A percentile compares a stretch with the other conserved stretches of the same genome.
phyloP scores from a whole-genome alignment of 2,329 filamentous ascomycete species.

The Nemania abortiva region DNA sequence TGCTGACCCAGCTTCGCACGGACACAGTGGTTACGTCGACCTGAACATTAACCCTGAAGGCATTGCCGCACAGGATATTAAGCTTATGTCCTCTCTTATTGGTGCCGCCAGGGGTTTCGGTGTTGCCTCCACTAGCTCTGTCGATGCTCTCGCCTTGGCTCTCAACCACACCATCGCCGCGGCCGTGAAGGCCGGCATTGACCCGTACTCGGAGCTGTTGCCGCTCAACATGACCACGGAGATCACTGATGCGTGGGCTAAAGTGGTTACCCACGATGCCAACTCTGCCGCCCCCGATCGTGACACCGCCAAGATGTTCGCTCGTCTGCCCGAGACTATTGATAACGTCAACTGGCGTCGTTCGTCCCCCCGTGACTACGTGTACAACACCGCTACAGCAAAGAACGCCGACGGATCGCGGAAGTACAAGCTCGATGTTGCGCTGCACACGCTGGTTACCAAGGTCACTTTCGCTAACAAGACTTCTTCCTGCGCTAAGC shows the following conservation, averaged over 20 bases:
- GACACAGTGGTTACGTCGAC: conserved; percentile 44
- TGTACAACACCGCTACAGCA: conserved; percentile 50
- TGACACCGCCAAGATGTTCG: conserved; percentile 54
- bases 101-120: conserved; percentile 41
- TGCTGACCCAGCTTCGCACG: conserved; percentile 48
- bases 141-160: background rate
- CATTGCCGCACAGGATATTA: conserved; percentile 41
- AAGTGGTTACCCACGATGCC: conserved; percentile 58
- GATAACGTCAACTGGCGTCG: conserved; percentile 65
- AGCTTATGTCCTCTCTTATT: conserved; percentile 41
- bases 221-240: conserved; percentile 40
- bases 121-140: background rate
- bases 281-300: conserved; percentile 58
- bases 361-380: conserved; percentile 63
- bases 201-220: conserved; percentile 30
- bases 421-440: conserved; percentile 68
- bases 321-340: conserved; percentile 68
- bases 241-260: conserved; percentile 35
- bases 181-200: conserved; percentile 29
- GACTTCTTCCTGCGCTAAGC: conserved; percentile 45
- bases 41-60: conserved; percentile 38
- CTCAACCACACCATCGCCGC: conserved; percentile 28
- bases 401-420: conserved; percentile 59
- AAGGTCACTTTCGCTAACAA: conserved; percentile 59
- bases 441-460: conserved; percentile 61